Conservation (phyloP, 2,329 filamentous ascomycete species). For the Microsporum canis region DNA sequence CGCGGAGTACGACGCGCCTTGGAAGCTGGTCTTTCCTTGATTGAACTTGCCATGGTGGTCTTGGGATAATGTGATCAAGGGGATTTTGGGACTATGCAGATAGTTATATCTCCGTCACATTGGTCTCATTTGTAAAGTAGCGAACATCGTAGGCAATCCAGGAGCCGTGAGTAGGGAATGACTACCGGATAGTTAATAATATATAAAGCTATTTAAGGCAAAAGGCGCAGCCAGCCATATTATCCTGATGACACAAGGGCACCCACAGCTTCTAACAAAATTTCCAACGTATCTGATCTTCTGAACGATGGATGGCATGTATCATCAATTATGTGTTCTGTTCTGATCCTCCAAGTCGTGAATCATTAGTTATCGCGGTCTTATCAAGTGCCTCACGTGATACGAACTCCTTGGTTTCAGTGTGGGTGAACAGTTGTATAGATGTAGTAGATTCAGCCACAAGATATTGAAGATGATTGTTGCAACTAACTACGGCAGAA, state of each 20-base stretch:
- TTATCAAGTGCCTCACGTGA: too few relatives aligned
- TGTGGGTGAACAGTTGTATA: too few relatives aligned
- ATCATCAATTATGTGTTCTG: too few relatives aligned
- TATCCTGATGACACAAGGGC: background rate
- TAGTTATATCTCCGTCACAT: background rate
- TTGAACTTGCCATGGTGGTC: background rate
- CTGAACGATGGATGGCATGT: background rate
- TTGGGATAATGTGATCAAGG: background rate
- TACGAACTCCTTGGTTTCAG: too few relatives aligned
- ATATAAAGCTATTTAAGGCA: background rate
- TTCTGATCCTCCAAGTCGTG: too few relatives aligned
- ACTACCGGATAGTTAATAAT: background rate
- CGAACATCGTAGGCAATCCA: background rate
- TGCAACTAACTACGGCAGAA: too few relatives aligned
- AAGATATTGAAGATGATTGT: too few relatives aligned
- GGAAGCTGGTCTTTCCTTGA: constrained; percentile 16
- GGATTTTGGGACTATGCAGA: background rate
- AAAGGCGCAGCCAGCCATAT: background rate
- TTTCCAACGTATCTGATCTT: background rate
- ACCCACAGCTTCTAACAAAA: background rate
- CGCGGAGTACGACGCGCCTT: constrained; percentile 26
- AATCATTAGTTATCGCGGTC: too few relatives aligned
- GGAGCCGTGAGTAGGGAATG: background rate
- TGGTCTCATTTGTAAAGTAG: background rate
- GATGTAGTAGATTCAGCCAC: too few relatives aligned